Base-by-base conservation (phyloP, 805 yeast genomes). In the Candida nanaspora region DNA sequence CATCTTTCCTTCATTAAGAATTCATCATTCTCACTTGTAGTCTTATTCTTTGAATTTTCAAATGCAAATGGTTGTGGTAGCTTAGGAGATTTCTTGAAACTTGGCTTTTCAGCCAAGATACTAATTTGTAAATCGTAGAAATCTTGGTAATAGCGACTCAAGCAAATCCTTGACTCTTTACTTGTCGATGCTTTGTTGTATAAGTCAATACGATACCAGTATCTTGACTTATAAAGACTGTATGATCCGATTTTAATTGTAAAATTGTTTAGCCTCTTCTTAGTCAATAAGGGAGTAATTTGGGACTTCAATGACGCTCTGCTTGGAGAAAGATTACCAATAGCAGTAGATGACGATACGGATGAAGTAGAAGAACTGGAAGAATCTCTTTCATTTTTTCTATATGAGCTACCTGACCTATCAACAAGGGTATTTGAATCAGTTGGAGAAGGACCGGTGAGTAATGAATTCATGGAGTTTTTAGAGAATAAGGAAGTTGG, bases 131-230 rank as follows among this genome's bases (percentile, higher is more conserved):
- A 51, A 39, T 68, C 66, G 51, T 71, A 69, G 40, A 74, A 72
- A 46, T 74, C 79, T 50, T 70, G 74, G 47, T 72, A 74, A 51
- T 67, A 73, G 15, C 78, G 60, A 45, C 75, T 67, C 18, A 74
- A 52, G 38, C 64, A 63, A 41, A 66, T 59, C 33, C 61, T 64
- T 15, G 31, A 9, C 7, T 15, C 18, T 32, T 56, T 58, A 19
- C 63, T 63, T 38, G 63, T 58, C 30, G 58, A 55, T 46, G 61
- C 57, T 6, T 51, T 44, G 20, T 34, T 35, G 6, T 35, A 9
- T 11, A 70, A 51, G 44, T 73, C 78, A 23, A 72, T 62, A 40
- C 74, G 61, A 47, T 74, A 74, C 78, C 78, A 74, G 48, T 63
- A 70, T 39, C 75, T 49, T n/a, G 70, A 69, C 33, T 69, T 61